A percentile compares a stretch with the other conserved stretches of the same genome.
Conservation (phyloP, 495 filamentous ascomycete species). For the Usnea hakonensis region DNA sequence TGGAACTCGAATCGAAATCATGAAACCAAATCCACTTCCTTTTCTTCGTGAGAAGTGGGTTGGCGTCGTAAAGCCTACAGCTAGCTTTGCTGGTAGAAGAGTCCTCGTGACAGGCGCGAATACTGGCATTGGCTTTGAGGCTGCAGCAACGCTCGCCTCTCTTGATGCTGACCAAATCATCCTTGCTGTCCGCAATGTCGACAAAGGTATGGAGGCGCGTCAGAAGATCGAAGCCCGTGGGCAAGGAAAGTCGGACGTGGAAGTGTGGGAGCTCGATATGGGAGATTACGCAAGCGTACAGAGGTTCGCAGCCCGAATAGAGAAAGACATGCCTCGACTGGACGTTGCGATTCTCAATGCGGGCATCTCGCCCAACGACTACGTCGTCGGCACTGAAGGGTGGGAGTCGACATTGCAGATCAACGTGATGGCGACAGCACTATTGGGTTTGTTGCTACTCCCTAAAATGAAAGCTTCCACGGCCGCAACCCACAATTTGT, state of each 20-base stretch:
- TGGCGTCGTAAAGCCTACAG: background rate
- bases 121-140: slow-evolving; percentile 31
- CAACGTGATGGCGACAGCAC: slow-evolving; percentile 50
- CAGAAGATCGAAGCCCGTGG: background rate
- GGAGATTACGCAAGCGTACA: slow-evolving; percentile 42
- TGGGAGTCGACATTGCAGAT: slow-evolving; percentile 52
- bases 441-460: slow-evolving; percentile 49
- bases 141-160: slow-evolving; percentile 24
- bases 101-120: slow-evolving; percentile 33
- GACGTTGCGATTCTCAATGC: slow-evolving; percentile 43
- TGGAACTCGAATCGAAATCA: no score
- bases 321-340: slow-evolving; percentile 21
- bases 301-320: slow-evolving; percentile 34
- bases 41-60: background rate
- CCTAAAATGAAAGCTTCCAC: slow-evolving; percentile 24
- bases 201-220: background rate
- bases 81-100: slow-evolving; percentile 39
- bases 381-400: slow-evolving; percentile 34
- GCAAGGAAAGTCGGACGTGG: background rate
- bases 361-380: slow-evolving; percentile 36
- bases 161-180: slow-evolving; percentile 37
- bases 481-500: background rate
- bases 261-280: slow-evolving; percentile 40
- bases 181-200: slow-evolving; percentile 33
- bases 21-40: background rate